These are phyloP conservation scores for Rosa persica DNA, from an alignment of 306 rosid species.

Conservation along the genomic window DNA sequence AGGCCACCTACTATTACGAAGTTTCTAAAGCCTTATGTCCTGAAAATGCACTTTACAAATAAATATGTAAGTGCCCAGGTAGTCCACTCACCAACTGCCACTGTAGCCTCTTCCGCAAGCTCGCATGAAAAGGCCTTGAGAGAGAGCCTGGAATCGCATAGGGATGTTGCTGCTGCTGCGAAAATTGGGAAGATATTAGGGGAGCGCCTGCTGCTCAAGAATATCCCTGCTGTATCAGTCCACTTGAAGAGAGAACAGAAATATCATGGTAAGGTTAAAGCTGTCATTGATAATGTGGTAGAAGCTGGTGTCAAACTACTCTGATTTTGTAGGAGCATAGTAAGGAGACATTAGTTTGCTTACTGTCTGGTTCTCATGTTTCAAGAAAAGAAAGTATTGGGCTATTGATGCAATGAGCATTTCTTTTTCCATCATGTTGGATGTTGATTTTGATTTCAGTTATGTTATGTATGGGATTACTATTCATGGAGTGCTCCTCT, in stretches of 20 bases:
- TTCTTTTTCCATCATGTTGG: background rate
- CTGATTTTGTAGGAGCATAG: slow-evolving; percentile 21
- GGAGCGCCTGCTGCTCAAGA: slow-evolving; percentile 67
- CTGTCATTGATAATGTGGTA: slow-evolving; percentile 73
- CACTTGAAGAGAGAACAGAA: slow-evolving; percentile 89
- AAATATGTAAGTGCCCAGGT: slow-evolving; percentile 80
- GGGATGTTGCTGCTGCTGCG: slow-evolving; percentile 89
- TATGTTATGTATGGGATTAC: background rate
- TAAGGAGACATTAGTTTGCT: background rate
- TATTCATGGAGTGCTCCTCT: background rate
- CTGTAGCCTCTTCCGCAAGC: slow-evolving; percentile 77
- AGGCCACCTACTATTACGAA: slow-evolving; percentile 56
- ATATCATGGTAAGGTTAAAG: slow-evolving; percentile 91
- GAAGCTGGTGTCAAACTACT: slow-evolving; percentile 71
- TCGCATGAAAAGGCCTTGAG: slow-evolving; percentile 75
- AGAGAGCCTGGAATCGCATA: slow-evolving; percentile 53
- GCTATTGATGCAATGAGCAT: background rate
- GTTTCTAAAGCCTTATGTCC: slow-evolving; percentile 79
- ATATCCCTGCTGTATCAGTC: slow-evolving; percentile 72
- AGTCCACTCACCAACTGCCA: slow-evolving; percentile 78
- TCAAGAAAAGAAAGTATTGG: background rate
- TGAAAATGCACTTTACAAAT: slow-evolving; percentile 89
- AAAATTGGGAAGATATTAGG: slow-evolving; percentile 82
- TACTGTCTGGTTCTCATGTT: background rate
- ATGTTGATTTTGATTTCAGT: background rate